Conservation (phyloP, 2,329 filamentous ascomycete genomes). For the Ophiostoma tasmaniense region DNA sequence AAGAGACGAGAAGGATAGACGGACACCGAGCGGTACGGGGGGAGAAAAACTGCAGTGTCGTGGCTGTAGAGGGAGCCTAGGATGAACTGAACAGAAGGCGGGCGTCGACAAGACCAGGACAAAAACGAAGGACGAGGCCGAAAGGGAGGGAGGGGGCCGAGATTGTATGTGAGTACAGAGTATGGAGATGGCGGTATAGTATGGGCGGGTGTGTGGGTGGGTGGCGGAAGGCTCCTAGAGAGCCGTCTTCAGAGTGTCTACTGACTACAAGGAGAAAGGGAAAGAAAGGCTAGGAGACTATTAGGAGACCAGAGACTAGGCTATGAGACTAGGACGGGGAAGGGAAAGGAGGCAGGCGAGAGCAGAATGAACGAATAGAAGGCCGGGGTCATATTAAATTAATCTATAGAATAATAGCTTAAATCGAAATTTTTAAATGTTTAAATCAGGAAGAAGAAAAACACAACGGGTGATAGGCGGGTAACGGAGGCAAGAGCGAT, state of each 20-base stretch:
- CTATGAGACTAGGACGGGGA: neutral
- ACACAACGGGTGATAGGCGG: neutral
- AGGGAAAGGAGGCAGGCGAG: constrained; percentile 3
- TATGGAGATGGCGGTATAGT: neutral
- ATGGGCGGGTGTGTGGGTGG: neutral
- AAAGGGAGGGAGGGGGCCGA: constrained; percentile 7
- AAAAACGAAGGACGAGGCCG: neutral
- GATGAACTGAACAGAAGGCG: neutral
- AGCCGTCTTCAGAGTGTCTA: too few species aligned
- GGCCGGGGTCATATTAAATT: neutral
- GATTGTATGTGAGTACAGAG: neutral
- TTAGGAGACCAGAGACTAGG: neutral
- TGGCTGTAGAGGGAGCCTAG: neutral
- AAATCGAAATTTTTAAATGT: neutral
- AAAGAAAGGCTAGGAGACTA: neutral
- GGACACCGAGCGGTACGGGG: neutral
- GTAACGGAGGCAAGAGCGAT: constrained; percentile 2
- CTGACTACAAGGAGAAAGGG: too few species aligned
- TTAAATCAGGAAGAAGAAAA: neutral
- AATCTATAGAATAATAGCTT: too few species aligned
- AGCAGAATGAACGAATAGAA: neutral
- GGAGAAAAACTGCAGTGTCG: neutral
- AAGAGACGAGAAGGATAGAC: neutral
- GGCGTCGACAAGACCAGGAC: neutral
- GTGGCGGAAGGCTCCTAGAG: neutral